These are phyloP conservation scores for Teratosphaeria gauchensis DNA, from an alignment of 2,329 filamentous ascomycete genomes.

Conservation along the genomic window DNA sequence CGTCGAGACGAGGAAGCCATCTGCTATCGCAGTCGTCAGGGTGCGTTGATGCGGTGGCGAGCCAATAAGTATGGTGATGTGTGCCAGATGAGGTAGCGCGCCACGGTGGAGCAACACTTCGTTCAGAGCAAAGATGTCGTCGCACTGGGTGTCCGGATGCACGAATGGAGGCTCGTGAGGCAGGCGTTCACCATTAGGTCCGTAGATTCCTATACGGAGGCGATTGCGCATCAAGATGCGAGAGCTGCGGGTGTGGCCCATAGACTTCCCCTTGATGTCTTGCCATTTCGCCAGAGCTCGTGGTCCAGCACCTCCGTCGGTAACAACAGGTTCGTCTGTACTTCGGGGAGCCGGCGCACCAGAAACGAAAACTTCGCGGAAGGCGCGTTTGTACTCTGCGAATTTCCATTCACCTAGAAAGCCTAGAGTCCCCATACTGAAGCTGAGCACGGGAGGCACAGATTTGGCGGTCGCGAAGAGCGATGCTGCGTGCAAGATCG, in stretches of 20 bases:
- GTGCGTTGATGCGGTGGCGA: slow-evolving; percentile 52
- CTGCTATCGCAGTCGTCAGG: slow-evolving; percentile 85
- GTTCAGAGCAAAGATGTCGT: slow-evolving; percentile 68
- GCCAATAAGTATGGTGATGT: slow-evolving; percentile 85
- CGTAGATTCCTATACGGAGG: slow-evolving; percentile 76
- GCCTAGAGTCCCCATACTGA: slow-evolving; percentile 92
- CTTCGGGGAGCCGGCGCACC: slow-evolving; percentile 36
- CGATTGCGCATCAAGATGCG: slow-evolving; percentile 80
- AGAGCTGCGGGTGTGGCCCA: slow-evolving; percentile 60
- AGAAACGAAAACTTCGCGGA: slow-evolving; percentile 85
- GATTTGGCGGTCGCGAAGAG: slow-evolving; percentile 72
- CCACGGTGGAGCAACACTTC: slow-evolving; percentile 91
- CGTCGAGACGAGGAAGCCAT: slow-evolving; percentile 88
- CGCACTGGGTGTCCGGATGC: slow-evolving; percentile 23
- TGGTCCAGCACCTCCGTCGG: slow-evolving; percentile 6
- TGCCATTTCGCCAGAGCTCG: slow-evolving; percentile 51
- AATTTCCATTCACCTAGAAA: slow-evolving; percentile 98
- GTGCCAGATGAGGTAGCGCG: slow-evolving; percentile 76
- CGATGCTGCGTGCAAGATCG: slow-evolving; percentile 74
- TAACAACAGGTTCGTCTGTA: background rate
- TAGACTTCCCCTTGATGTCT: slow-evolving; percentile 65
- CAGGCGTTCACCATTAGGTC: slow-evolving; percentile 50
- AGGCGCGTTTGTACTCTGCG: slow-evolving; percentile 80
- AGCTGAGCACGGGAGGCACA: slow-evolving; percentile 85
- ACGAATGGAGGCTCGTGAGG: slow-evolving; percentile 24